Conservation (phyloP, 2,329 filamentous ascomycete species). For the Penicillium sp. region DNA sequence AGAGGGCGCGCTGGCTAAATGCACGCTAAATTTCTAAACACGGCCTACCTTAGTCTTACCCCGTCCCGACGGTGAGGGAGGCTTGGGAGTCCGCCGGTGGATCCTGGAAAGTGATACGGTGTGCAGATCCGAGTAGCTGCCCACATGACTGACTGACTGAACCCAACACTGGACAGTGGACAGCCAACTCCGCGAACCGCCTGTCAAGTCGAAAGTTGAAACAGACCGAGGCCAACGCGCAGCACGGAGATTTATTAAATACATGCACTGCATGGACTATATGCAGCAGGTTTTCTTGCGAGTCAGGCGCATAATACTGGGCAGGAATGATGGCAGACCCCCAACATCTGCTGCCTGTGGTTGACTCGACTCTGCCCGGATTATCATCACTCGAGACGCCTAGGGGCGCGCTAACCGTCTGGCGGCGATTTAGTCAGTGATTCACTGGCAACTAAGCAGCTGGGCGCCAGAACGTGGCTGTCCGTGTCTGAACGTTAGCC, state of each 20-base stretch:
- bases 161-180: too few relatives aligned
- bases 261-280: too few relatives aligned
- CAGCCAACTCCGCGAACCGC: too few relatives aligned
- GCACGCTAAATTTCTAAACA: conserved; percentile 11
- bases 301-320: background rate
- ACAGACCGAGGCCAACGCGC: too few relatives aligned
- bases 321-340: too few relatives aligned
- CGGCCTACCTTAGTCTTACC: conserved; percentile 1
- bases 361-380: background rate
- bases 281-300: background rate
- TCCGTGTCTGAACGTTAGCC: background rate
- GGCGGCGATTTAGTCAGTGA: background rate
- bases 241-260: too few relatives aligned
- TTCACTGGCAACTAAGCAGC: background rate
- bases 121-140: too few relatives aligned
- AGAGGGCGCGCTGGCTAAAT: conserved; percentile 13
- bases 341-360: background rate
- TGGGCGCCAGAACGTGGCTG: background rate
- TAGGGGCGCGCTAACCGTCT: background rate
- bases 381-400: background rate
- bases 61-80: conserved; percentile 4
- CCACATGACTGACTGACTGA: too few relatives aligned
- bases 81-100: background rate
- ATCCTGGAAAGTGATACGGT: background rate
- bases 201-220: too few relatives aligned